Percentiles rank a stretch among this genome's conserved stretches.
These are phyloP conservation scores for Euptelea pleiosperma DNA, from an alignment of 164 flowering plant genomes.

Conservation along the genomic window DNA sequence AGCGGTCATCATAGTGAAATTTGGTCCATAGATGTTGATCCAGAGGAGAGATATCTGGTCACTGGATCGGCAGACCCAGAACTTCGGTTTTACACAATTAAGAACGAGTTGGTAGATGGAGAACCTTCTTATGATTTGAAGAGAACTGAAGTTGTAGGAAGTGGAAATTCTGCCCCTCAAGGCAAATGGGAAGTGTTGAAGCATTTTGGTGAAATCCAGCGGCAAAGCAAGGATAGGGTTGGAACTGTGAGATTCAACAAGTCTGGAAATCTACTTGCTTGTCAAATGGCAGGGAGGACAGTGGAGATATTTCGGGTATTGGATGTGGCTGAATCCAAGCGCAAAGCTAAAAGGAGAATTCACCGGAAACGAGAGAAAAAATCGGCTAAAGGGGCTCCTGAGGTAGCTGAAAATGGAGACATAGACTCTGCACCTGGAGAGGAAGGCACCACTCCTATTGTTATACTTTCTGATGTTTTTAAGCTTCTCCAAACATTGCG, in stretches of 20 bases:
- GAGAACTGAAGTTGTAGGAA: slow-evolving; percentile 22
- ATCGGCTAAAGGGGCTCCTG: slow-evolving; percentile 35
- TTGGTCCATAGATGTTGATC: slow-evolving; percentile 86
- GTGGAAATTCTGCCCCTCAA: slow-evolving; percentile 26
- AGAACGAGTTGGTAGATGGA: slow-evolving; percentile 37
- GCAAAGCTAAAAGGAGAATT: slow-evolving; percentile 82
- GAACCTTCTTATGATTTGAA: slow-evolving; percentile 12
- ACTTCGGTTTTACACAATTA: slow-evolving; percentile 68
- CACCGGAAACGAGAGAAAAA: slow-evolving; percentile 73
- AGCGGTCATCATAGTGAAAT: slow-evolving; percentile 97
- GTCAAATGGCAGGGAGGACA: slow-evolving; percentile 89
- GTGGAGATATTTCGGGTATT: slow-evolving; percentile 77
- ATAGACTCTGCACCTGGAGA: slow-evolving; percentile 25
- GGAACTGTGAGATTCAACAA: slow-evolving; percentile 75
- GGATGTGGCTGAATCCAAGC: slow-evolving; percentile 73
- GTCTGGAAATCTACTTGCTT: slow-evolving; percentile 81
- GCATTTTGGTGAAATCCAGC: slow-evolving; percentile 72
- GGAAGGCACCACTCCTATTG: slow-evolving; percentile 24
- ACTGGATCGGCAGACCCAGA: slow-evolving; percentile 87
- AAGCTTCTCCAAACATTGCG: slow-evolving; percentile 70
- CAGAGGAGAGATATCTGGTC: slow-evolving; percentile 72
- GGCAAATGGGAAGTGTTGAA: slow-evolving; percentile 77
- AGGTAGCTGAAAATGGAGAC: slow-evolving; percentile 43
- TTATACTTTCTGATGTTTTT: slow-evolving; percentile 73
- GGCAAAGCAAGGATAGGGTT: slow-evolving; percentile 87